Conservation (phyloP, 768 basidiomycete species). For the Lactarius evosmus region DNA sequence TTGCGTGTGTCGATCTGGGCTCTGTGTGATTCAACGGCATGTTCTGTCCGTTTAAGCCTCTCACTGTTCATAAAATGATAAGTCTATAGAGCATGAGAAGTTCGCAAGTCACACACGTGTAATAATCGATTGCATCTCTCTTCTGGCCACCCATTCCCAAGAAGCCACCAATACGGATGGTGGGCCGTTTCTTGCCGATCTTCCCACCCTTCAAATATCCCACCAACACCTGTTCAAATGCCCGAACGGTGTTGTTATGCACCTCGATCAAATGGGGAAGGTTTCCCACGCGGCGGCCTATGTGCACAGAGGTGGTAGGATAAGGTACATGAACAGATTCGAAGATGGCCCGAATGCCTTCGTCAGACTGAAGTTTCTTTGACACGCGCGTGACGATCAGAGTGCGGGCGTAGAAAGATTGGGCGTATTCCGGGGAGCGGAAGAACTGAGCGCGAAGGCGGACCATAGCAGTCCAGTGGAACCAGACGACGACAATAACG, state of each 20-base stretch:
- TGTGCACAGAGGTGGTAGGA: constrained; percentile 87
- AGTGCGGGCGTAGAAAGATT: constrained; percentile 92
- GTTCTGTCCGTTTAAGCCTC: constrained; percentile 60
- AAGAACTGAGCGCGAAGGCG: constrained; percentile 83
- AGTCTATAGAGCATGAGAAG: not conserved
- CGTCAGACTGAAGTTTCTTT: constrained; percentile 78
- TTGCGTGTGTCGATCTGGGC: constrained; percentile 66
- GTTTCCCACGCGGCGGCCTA: constrained; percentile 81
- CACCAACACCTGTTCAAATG: constrained; percentile 86
- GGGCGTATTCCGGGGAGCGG: constrained; percentile 81
- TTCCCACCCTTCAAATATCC: constrained; percentile 83
- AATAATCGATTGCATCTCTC: constrained; percentile 91
- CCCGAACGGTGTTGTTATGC: constrained; percentile 91
- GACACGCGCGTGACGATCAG: constrained; percentile 78
- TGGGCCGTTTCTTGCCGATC: constrained; percentile 78
- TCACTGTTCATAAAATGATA: constrained; percentile 32
- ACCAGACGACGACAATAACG: constrained; percentile 67
- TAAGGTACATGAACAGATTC: constrained; percentile 71
- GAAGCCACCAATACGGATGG: constrained; percentile 71
- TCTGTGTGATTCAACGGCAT: constrained; percentile 70
- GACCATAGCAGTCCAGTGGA: constrained; percentile 77
- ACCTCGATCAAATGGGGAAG: constrained; percentile 89
- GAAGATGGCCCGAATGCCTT: constrained; percentile 76
- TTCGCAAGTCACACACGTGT: constrained; percentile 58
- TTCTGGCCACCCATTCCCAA: constrained; percentile 81